Percentiles rank a stretch among this genome's conserved stretches.
These are phyloP conservation scores for Arabidopsis lyrata DNA, from an alignment of 441 rosid species.

Conservation along the genomic window DNA sequence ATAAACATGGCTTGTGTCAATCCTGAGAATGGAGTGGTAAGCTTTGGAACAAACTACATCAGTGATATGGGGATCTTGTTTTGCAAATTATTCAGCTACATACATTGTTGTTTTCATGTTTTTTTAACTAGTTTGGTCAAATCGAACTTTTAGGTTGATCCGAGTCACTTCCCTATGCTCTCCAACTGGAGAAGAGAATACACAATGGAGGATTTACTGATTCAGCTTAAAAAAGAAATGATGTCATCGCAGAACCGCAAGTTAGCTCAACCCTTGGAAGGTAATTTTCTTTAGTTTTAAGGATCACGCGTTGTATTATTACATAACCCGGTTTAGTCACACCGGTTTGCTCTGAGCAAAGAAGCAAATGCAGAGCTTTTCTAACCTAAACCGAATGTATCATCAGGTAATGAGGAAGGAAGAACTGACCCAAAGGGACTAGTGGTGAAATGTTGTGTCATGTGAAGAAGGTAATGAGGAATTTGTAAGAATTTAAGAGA, in stretches of 20 bases:
- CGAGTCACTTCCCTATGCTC: constrained; percentile 85
- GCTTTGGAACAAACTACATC: not conserved
- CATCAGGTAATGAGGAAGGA: constrained; percentile 80
- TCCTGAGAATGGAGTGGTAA: constrained; percentile 94
- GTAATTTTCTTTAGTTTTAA: constrained; percentile 33
- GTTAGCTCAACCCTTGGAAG: constrained; percentile 96
- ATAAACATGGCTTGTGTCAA: constrained; percentile 91
- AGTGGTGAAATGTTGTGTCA: constrained; percentile 70
- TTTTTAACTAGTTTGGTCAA: not conserved
- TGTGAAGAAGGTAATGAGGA: constrained; percentile 50
- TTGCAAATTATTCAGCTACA: not conserved
- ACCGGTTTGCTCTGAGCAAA: not conserved
- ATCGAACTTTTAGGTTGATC: constrained; percentile 69
- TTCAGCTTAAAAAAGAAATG: constrained; percentile 96
- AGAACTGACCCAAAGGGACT: constrained; percentile 85
- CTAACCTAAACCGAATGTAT: not conserved
- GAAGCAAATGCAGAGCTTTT: too few species aligned
- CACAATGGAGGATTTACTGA: constrained; percentile 91
- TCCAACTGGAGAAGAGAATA: constrained; percentile 90
- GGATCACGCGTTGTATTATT: not conserved
- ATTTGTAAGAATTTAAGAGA: constrained; percentile 34
- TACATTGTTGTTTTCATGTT: not conserved
- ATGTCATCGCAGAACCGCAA: constrained; percentile 85
- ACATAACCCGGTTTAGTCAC: not conserved
- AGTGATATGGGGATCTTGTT: not conserved